A percentile compares a stretch with the other conserved stretches of the same genome.
Conservation (phyloP, 2,329 filamentous ascomycete species). For the Epichloe sp. region DNA sequence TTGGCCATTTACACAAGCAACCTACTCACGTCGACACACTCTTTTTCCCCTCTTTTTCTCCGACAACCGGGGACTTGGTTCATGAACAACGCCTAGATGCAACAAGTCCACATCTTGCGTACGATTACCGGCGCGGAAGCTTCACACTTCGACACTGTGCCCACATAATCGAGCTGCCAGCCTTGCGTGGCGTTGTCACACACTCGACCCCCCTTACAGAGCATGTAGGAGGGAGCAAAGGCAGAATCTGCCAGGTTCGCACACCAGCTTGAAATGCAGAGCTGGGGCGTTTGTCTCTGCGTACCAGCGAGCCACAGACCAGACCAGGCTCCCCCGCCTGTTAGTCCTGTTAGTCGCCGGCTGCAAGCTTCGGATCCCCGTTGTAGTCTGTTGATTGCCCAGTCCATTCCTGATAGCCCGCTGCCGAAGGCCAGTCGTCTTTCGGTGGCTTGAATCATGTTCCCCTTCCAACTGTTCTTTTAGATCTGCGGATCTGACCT, state of each 20-base stretch:
- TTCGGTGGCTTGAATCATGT: background rate
- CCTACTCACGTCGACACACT: background rate
- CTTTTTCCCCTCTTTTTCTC: background rate
- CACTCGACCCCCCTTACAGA: background rate
- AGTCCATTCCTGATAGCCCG: background rate
- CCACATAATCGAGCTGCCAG: slow-evolving; percentile 1
- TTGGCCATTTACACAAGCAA: background rate
- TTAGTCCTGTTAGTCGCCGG: slow-evolving; percentile 2
- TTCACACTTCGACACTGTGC: background rate
- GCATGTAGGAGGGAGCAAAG: background rate
- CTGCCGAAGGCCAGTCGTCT: slow-evolving; percentile 1
- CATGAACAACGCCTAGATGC: background rate
- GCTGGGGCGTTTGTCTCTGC: slow-evolving; percentile 5
- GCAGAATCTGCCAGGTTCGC: background rate
- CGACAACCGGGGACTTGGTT: background rate
- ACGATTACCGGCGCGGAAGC: background rate
- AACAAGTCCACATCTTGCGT: background rate
- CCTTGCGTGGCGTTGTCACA: slow-evolving; percentile 3
- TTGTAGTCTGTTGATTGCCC: background rate
- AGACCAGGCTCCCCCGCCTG: background rate
- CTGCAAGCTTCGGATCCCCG: background rate
- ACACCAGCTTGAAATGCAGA: slow-evolving; percentile 5
- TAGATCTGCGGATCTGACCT: background rate
- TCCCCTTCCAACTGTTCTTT: background rate
- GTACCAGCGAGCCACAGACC: background rate